Evolutionary conservation across 108 stramenopile genomes (phyloP), one percentile per base, ranked within the genome.

Genomic region (Bacterosira constricta): DNA sequence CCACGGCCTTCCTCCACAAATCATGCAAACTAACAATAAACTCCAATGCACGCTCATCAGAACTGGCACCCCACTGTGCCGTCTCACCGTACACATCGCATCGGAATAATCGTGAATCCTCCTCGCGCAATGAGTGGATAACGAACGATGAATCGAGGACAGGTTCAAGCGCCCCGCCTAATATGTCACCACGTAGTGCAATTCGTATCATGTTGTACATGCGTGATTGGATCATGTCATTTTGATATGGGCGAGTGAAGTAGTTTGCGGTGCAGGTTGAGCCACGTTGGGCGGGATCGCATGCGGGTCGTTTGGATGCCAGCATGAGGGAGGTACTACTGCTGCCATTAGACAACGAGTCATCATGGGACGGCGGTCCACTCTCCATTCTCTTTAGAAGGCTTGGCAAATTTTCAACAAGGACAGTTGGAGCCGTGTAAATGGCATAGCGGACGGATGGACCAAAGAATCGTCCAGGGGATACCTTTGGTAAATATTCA

Each of bases 61-160:
- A 31, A 9, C 60, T 44, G 11, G 83, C 87, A 36, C 83, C 79
- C 92, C 92, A 94, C 63, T 90, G 85, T 10, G 85, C 45, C 13
- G 86, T 79, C 77, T 94, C 92, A 2, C 84, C 85, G 34, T 87
- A 84, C 11, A 88, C 83, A 63, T 94, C 90, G 57, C 92, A 94
- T 50, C 92, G 88, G 44, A 94, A 90, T 5, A 88, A 63, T 21
- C 86, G 69, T 17, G 76, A 73, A 58, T 91, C 92, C 35, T 91
- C 88, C n/a, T 66, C 73, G 8, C 66, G 66, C 1, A 94, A 55
- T 18, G 82, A 66, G 59, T 94, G 92, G 9, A 91, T 84, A 37
- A 94, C 64, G 62, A 89, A 88, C 21, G 88, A 86, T 49, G 90
- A 83, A 71, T 94, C 92, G 27, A 89, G 39, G 13, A 82, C 36